Percentiles rank a stretch among this genome's conserved stretches.
phyloP scores from a whole-genome alignment of 2,329 filamentous ascomycete genomes.

The Lecanicillium sp. region DNA sequence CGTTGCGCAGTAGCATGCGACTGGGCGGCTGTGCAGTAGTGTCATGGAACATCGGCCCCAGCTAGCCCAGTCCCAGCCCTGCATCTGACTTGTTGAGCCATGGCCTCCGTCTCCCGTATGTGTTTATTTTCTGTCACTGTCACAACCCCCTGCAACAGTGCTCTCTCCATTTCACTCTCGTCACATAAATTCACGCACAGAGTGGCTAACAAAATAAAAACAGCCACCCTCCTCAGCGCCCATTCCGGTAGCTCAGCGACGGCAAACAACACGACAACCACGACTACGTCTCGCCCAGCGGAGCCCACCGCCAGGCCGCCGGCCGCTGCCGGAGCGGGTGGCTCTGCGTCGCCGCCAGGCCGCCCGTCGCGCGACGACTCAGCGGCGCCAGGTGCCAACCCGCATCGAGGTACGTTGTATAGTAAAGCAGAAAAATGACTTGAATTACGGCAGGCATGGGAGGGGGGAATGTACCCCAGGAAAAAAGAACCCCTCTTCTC shows the following conservation, averaged over 20 bases:
- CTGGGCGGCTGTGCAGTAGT: not conserved
- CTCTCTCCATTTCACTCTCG: not conserved
- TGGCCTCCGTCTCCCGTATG: constrained; percentile 10
- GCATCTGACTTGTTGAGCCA: constrained; percentile 5
- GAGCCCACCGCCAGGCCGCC: constrained; percentile 4
- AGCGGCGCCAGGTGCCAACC: constrained; percentile 1
- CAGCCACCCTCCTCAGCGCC: constrained; percentile 6
- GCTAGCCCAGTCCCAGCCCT: not conserved
- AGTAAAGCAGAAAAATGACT: too few species aligned
- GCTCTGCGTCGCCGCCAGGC: not conserved
- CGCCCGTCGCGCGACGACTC: constrained; percentile 1
- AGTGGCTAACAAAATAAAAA: not conserved
- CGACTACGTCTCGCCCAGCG: constrained; percentile 3
- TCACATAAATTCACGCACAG: too few species aligned
- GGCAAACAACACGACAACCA: constrained; percentile 4
- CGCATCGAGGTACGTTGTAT: constrained; percentile 6
- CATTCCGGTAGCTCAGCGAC: constrained; percentile 4
- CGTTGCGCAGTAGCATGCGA: not conserved
- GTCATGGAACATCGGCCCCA: not conserved
- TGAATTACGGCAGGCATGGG: too few species aligned
- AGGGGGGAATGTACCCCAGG: too few species aligned
- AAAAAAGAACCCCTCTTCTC: not conserved
- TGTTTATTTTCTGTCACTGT: constrained; percentile 3
- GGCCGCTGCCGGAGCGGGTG: constrained; percentile 1
- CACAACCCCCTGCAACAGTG: not conserved